Conservation (phyloP, 345 rosid species). For the Reutealis trisperma region DNA sequence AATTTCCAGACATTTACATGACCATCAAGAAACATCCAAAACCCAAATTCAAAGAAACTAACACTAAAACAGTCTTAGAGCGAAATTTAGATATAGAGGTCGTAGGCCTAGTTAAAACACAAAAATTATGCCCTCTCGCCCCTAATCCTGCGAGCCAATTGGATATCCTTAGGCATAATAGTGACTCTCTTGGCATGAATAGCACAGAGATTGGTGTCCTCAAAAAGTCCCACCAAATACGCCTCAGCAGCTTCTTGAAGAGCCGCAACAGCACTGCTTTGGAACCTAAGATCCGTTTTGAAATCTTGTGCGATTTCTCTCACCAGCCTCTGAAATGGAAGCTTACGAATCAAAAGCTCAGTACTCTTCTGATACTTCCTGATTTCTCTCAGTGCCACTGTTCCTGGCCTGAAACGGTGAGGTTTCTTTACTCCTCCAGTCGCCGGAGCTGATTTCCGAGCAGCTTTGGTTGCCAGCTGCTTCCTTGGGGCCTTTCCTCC, state of each 20-base stretch:
- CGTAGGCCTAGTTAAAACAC: no score
- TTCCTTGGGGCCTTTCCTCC: conserved; percentile 31
- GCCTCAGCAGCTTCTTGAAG: conserved; percentile 32
- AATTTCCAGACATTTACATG: not conserved
- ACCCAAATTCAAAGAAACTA: not conserved
- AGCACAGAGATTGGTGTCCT: conserved; percentile 29
- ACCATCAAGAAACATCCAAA: not conserved
- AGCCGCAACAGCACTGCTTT: conserved; percentile 27
- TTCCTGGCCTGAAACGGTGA: conserved; percentile 30
- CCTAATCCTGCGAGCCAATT: conserved; percentile 27
- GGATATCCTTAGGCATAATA: conserved; percentile 31
- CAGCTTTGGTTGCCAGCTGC: conserved; percentile 30
- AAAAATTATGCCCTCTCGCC: conserved; percentile 20
- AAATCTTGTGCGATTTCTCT: conserved; percentile 33
- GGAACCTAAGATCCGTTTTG: conserved; percentile 27
- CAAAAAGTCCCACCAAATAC: conserved; percentile 26
- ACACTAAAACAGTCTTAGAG: not conserved
- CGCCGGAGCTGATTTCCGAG: conserved; percentile 29
- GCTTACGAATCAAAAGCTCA: conserved; percentile 25
- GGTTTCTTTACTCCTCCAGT: conserved; percentile 37
- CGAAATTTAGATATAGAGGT: not conserved
- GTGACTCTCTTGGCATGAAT: conserved; percentile 29
- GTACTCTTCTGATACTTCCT: conserved; percentile 35
- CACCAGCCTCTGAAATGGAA: conserved; percentile 30
- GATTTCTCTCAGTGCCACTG: conserved; percentile 27